Evolutionary conservation across 2,329 filamentous ascomycete genomes (phyloP), one percentile per base, ranked within the genome.

Genomic region (Pseudogymnoascus sp.): DNA sequence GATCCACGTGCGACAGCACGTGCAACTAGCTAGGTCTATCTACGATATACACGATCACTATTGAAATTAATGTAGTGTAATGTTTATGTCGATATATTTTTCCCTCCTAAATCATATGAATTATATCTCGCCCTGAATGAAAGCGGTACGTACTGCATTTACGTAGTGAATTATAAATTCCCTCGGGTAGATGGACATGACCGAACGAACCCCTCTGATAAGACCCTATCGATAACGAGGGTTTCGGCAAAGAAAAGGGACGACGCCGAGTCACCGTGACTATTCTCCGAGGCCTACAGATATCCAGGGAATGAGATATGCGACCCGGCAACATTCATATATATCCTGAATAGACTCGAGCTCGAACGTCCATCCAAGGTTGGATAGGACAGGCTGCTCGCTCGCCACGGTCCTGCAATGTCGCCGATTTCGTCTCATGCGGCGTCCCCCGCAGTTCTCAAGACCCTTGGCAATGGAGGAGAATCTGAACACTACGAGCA

Each of bases 171-270:
- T 55, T 33, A 21, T 55, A 33, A 55, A 33, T 33, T 55, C 49
- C 49, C 49, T 55, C 49, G 49, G 49, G 49, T 55, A 55, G 26
- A 55, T 33, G 49, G 29, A 31, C 26, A 55, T 31, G 45, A 55
- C 29, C 49, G 49, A 55, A 55, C 29, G 49, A 29, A 55, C 29
- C 49, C 49, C 49, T 55, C 49, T 55, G 49, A 55, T 55, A 55
- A 55, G 49, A 33, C 49, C 49, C 49, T 55, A 55, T 55, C 49
- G 49, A 55, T 55, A 55, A 55, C 29, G 49, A 55, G 49, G n/a
- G 49, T 33, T 55, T 55, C 49, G 49, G 49, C 49, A 55, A 55
- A 55, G 49, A 55, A 55, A 55, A 55, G 49, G 49, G 29, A 55
- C 49, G 49, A 55, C 49, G 49, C 49, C 49, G 49, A 55, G 49